phyloP scores from a whole-genome alignment of 1,284 basidiomycete genomes.

The Termitomyces sp. region DNA sequence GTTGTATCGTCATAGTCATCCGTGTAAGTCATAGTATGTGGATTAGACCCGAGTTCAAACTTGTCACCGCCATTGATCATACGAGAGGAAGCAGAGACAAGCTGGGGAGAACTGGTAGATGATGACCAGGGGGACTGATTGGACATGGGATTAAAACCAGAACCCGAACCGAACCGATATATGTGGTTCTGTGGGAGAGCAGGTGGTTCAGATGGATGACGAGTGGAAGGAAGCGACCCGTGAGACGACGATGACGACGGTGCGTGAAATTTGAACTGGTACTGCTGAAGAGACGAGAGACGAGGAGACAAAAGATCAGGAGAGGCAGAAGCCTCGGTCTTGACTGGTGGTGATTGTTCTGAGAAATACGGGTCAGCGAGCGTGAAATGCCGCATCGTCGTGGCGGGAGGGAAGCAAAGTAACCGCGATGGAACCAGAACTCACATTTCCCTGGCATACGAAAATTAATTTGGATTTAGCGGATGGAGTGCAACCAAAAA shows the following conservation, averaged over 20 bases:
- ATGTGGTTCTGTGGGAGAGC: slow-evolving; percentile 23
- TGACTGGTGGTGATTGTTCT: slow-evolving; percentile 25
- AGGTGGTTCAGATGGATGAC: slow-evolving; percentile 27
- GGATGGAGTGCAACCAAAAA: slow-evolving; percentile 12
- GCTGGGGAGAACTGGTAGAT: slow-evolving; percentile 21
- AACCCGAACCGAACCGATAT: slow-evolving; percentile 29
- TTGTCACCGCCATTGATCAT: slow-evolving; percentile 16
- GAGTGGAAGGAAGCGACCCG: slow-evolving; percentile 30
- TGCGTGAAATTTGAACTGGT: slow-evolving; percentile 33
- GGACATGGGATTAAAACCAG: slow-evolving; percentile 20
- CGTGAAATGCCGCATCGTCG: slow-evolving; percentile 21
- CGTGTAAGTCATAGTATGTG: slow-evolving; percentile 34
- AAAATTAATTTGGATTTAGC: slow-evolving; percentile 17
- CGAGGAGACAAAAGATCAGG: slow-evolving; percentile 33
- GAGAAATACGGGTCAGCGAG: slow-evolving; percentile 21
- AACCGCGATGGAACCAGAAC: slow-evolving; percentile 8
- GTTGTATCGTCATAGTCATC: slow-evolving; percentile 49
- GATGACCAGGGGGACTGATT: slow-evolving; percentile 25
- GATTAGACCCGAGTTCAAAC: slow-evolving; percentile 16
- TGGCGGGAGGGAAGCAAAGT: slow-evolving; percentile 15
- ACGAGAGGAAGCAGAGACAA: slow-evolving; percentile 11
- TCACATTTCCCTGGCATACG: slow-evolving; percentile 17
- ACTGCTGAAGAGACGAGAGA: slow-evolving; percentile 28
- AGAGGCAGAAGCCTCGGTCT: slow-evolving; percentile 34
- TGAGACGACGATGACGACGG: slow-evolving; percentile 25